These are phyloP conservation scores for Pythium dissimile DNA, from an alignment of 352 stramenopile genomes.

Conservation along the genomic window DNA sequence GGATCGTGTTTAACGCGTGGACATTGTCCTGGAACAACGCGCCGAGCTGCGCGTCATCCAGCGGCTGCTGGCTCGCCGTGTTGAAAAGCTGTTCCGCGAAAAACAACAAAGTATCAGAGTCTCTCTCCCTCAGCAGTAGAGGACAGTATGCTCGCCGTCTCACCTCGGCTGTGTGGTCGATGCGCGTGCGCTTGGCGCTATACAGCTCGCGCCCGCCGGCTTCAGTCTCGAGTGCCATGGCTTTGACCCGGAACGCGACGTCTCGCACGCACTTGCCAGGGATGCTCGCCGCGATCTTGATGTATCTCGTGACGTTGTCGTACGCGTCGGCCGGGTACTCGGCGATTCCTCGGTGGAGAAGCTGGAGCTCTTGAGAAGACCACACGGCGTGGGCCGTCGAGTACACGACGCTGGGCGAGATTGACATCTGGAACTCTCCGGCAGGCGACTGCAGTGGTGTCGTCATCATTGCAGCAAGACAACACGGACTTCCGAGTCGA, in stretches of 20 bases:
- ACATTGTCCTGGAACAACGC: conserved; percentile 71
- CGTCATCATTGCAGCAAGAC: conserved; percentile 1
- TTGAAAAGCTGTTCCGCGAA: conserved; percentile 20
- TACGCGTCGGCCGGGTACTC: conserved; percentile 57
- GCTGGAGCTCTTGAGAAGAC: conserved; percentile 61
- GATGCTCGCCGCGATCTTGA: conserved; percentile 71
- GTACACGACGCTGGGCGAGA: conserved; percentile 59
- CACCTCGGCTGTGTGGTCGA: conserved; percentile 32
- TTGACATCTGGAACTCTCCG: conserved; percentile 36
- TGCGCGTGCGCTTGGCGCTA: conserved; percentile 57
- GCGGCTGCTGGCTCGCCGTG: conserved; percentile 12
- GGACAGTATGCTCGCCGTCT: no score
- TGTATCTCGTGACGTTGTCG: conserved; percentile 82
- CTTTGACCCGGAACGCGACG: conserved; percentile 67
- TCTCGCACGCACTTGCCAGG: conserved; percentile 71
- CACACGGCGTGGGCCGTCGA: conserved; percentile 55
- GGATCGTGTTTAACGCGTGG: conserved; percentile 56
- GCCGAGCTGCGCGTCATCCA: conserved; percentile 41
- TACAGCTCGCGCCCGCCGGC: conserved; percentile 19
- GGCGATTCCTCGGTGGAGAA: conserved; percentile 47
- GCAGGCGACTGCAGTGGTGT: conserved; percentile 13
- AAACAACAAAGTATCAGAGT: no score
- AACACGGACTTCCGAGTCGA: no score
- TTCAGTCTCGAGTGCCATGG: conserved; percentile 22
- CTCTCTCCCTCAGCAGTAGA: no score